phyloP scores from a whole-genome alignment of 2,329 filamentous ascomycete genomes.

The Diaporthe vaccinii region DNA sequence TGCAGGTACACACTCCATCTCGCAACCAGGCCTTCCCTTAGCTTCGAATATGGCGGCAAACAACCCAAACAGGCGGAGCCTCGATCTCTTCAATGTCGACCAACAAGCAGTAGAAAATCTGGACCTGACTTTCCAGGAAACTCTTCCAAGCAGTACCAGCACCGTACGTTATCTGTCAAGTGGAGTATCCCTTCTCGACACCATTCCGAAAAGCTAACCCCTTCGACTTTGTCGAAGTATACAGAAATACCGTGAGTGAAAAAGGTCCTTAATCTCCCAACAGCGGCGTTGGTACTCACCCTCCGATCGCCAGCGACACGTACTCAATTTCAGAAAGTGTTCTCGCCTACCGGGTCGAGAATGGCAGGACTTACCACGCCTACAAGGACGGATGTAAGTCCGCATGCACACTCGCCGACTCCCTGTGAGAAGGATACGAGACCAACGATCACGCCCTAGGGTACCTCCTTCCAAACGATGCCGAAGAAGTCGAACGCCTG shows the following conservation, averaged over 20 bases:
- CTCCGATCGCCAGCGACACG: constrained; percentile 20
- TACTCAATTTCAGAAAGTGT: constrained; percentile 38
- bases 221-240: constrained; percentile 18
- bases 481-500: constrained; percentile 49
- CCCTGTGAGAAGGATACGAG: not conserved
- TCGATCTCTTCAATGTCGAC: constrained; percentile 36
- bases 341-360: constrained; percentile 38
- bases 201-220: not conserved
- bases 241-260: constrained; percentile 39
- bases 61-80: constrained; percentile 36
- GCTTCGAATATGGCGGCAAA: constrained; percentile 31
- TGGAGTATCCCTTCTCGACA: not conserved
- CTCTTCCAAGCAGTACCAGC: constrained; percentile 27
- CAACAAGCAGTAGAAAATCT: constrained; percentile 33
- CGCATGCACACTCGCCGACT: not conserved
- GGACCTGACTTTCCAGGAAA: constrained; percentile 37
- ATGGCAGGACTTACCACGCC: constrained; percentile 41
- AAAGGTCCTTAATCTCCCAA: too few species aligned
- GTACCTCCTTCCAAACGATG: constrained; percentile 53
- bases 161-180: constrained; percentile 14
- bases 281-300: not conserved
- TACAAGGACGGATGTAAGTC: constrained; percentile 40
- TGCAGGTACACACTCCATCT: not conserved
- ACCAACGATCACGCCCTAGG: constrained; percentile 43
- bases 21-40: not conserved